A percentile compares a stretch with the other conserved stretches of the same genome.
phyloP scores from a whole-genome alignment of 192 early-diverging fungal genomes.

The Dimargaris verticillata region DNA sequence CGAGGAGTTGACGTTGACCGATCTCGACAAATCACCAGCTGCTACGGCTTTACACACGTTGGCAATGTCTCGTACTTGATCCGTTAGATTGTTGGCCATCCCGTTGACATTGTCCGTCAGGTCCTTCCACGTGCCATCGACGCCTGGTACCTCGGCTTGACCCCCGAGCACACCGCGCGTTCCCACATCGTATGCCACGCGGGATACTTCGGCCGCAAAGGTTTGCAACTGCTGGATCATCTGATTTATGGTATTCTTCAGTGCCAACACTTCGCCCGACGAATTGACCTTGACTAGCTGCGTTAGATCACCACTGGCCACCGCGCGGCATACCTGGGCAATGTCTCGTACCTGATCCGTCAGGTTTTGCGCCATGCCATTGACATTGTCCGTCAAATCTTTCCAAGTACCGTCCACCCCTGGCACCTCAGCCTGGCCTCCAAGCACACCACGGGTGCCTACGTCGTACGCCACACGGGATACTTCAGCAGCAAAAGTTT shows the following conservation, averaged over 20 bases:
- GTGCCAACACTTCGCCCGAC: constrained; percentile 15
- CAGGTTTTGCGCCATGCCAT: constrained; percentile 38
- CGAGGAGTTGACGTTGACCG: constrained; percentile 20
- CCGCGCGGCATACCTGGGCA: constrained; percentile 35
- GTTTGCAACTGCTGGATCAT: constrained; percentile 37
- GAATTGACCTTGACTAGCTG: constrained; percentile 24
- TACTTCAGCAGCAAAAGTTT: constrained; percentile 20
- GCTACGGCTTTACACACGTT: constrained; percentile 25
- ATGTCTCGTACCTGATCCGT: constrained; percentile 38
- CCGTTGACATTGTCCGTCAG: constrained; percentile 36
- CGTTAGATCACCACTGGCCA: constrained; percentile 31
- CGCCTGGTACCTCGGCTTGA: constrained; percentile 28
- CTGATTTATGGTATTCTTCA: constrained; percentile 26
- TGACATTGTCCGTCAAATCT: constrained; percentile 38
- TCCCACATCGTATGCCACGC: constrained; percentile 51
- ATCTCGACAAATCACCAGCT: constrained; percentile 25
- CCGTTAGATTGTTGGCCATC: constrained; percentile 32
- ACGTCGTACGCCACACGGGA: constrained; percentile 34
- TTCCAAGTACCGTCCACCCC: constrained; percentile 38
- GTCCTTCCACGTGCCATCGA: constrained; percentile 39
- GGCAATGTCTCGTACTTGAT: constrained; percentile 33
- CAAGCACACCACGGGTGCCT: constrained; percentile 39
- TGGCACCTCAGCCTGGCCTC: constrained; percentile 32
- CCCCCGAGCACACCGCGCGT: constrained; percentile 58
- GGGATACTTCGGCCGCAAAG: constrained; percentile 45